phyloP scores from a whole-genome alignment of 768 basidiomycete genomes.

The Hericium rajendrae region DNA sequence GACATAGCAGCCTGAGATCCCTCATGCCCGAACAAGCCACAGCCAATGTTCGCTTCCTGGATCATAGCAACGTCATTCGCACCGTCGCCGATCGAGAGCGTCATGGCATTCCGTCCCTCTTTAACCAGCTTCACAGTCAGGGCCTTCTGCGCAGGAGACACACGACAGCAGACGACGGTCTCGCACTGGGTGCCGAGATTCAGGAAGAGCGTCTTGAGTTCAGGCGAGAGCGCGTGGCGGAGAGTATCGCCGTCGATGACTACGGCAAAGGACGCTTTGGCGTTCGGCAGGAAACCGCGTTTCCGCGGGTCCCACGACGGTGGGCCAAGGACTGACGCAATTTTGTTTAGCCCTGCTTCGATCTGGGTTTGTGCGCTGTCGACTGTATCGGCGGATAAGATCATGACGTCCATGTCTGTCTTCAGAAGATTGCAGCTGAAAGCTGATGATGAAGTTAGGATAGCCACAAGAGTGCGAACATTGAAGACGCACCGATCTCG shows the following conservation, averaged over 20 bases:
- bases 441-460: constrained; percentile 23
- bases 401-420: constrained; percentile 94
- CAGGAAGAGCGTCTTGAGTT: constrained; percentile 80
- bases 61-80: constrained; percentile 99
- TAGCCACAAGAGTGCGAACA: neutral
- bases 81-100: constrained; percentile 91
- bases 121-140: constrained; percentile 93
- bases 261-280: constrained; percentile 75
- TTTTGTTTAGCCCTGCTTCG: constrained; percentile 90
- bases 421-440: constrained; percentile 94
- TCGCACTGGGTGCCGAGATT: constrained; percentile 93
- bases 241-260: constrained; percentile 96
- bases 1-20: constrained; percentile 99
- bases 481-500: constrained; percentile 58
- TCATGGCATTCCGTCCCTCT: constrained; percentile 93
- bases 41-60: constrained; percentile 97
- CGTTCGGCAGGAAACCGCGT: constrained; percentile 58
- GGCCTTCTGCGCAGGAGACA: constrained; percentile 97
- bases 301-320: constrained; percentile 50
- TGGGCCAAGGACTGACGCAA: constrained; percentile 76
- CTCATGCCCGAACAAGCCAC: constrained; percentile 87
- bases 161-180: constrained; percentile 96
- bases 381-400: constrained; percentile 74
- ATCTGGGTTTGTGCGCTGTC: constrained; percentile 77
- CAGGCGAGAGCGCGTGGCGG: constrained; percentile 64